Evolutionary conservation across 768 basidiomycete genomes (phyloP).

Genomic region (Paxillus involutus): DNA sequence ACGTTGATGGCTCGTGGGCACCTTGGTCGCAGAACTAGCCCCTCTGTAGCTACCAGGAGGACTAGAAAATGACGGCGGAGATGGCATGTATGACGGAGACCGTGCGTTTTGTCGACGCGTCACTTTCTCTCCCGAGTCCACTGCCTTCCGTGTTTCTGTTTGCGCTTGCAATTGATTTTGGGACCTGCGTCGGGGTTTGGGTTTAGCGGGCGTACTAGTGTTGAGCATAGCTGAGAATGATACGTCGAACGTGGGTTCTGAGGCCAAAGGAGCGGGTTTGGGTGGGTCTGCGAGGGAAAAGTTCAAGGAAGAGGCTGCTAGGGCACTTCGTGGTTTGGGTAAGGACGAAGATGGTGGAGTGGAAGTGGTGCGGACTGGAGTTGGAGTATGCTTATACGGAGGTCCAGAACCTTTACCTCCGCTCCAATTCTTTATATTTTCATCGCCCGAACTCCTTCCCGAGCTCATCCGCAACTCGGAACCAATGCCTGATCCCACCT

Average conservation of each 20-base stretch:
- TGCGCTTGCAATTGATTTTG: not conserved
- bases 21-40: too few species aligned
- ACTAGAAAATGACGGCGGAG: not conserved
- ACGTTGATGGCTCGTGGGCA: too few species aligned
- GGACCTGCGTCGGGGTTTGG: constrained; percentile 6
- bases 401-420: not conserved
- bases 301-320: not conserved
- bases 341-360: not conserved
- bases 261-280: constrained; percentile 5
- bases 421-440: not conserved
- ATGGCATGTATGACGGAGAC: not conserved
- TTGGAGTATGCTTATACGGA: not conserved
- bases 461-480: not conserved
- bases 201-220: constrained; percentile 29
- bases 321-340: not conserved
- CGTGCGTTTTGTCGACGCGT: not conserved
- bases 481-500: not conserved
- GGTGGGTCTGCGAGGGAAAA: not conserved
- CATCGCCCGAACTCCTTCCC: not conserved
- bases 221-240: constrained; percentile 26
- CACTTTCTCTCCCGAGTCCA: too few species aligned
- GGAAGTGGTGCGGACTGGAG: not conserved
- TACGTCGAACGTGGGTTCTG: constrained; percentile 18
- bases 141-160: too few species aligned
- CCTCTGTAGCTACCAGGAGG: too few species aligned